Base-by-base conservation (phyloP, 108 stramenopile genomes). In the Discostella stelligeroides region DNA sequence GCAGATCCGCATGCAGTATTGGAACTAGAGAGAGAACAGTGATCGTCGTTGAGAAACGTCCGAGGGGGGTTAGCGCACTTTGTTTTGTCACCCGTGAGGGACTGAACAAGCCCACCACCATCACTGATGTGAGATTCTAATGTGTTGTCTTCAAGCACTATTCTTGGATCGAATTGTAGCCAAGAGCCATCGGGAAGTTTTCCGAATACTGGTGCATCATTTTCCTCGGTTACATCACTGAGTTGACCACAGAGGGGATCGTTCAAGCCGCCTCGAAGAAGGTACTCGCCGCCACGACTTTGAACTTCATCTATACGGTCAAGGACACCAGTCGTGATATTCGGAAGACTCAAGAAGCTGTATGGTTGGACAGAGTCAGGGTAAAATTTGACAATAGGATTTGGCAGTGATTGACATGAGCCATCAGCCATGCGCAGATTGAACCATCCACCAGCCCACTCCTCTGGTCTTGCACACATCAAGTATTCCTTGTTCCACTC, bases 11-110 rank as follows among this genome's bases (percentile, higher is more conserved):
- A 76, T 14, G 75, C 51, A 28, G 48, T 57, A 5, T 40, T 38
- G 9, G 68, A 70, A 39, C 38, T 24, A 14, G 75, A 70, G 17
- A 76, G 75, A 38, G 55, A 45, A 43, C 84, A 85, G 21, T 38
- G 38, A 40, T 59, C 57, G 23, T 80, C 78, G 38, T 82, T 85
- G 38, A 80, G 65, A 53, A 83, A 83, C 14, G 80, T 78, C 6
- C 78, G 75, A 1, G 82, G 80, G 15, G 67, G 70, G 60, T 81
- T 85, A 18, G 74, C 50, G 25, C 80, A 81, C 12, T 63, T 39
- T 1, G 70, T 71, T 60, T 68, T 58, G 12, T 42, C 45, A 21
- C 69, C 75, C 23, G 75, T 70, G 28, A 71, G 43, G 17, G 54
- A 39, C 60, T 54, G 53, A 2, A 70, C 55, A 51, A 65, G 46